Percentiles rank a stretch among this genome's conserved stretches.
Evolutionary conservation across 2,329 filamentous ascomycete genomes (phyloP).

Genomic region (Pseudocercospora macadamiae): DNA sequence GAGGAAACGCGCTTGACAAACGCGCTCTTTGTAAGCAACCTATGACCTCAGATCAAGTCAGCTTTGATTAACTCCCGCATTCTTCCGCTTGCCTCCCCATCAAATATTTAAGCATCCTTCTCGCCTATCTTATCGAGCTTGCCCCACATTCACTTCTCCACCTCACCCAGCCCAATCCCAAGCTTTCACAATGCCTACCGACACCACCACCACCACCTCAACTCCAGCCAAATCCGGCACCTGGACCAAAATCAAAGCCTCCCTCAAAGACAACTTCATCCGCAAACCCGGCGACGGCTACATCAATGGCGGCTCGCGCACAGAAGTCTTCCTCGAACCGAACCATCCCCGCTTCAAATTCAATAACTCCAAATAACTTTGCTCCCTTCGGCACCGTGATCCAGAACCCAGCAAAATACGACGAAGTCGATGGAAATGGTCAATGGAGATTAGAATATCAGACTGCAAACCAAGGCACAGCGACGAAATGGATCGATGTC

Average conservation of each 20-base stretch:
- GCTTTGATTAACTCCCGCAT: neutral
- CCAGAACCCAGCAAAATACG: constrained; percentile 61
- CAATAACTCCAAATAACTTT: constrained; percentile 72
- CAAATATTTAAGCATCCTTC: too few relatives aligned
- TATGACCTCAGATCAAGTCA: neutral
- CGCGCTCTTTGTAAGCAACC: neutral
- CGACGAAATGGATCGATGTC: constrained; percentile 82
- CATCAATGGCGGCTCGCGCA: constrained; percentile 11
- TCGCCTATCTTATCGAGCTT: too few relatives aligned
- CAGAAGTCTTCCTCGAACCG: constrained; percentile 42
- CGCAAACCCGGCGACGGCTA: constrained; percentile 17
- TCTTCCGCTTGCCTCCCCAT: neutral
- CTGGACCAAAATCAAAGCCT: constrained; percentile 21
- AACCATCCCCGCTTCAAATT: constrained; percentile 58
- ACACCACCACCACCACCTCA: constrained; percentile 10
- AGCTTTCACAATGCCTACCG: constrained; percentile 9
- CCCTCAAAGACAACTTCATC: constrained; percentile 27
- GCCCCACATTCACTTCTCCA: constrained; percentile 10
- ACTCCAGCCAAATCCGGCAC: constrained; percentile 7
- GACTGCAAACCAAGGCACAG: constrained; percentile 81
- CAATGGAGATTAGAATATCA: constrained; percentile 48
- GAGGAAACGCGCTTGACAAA: neutral
- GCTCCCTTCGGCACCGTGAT: constrained; percentile 81
- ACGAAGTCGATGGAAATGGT: constrained; percentile 16
- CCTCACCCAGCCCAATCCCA: constrained; percentile 8